These are phyloP conservation scores for Trichoderma orchidacearum DNA, from an alignment of 495 filamentous ascomycete species.

Conservation along the genomic window DNA sequence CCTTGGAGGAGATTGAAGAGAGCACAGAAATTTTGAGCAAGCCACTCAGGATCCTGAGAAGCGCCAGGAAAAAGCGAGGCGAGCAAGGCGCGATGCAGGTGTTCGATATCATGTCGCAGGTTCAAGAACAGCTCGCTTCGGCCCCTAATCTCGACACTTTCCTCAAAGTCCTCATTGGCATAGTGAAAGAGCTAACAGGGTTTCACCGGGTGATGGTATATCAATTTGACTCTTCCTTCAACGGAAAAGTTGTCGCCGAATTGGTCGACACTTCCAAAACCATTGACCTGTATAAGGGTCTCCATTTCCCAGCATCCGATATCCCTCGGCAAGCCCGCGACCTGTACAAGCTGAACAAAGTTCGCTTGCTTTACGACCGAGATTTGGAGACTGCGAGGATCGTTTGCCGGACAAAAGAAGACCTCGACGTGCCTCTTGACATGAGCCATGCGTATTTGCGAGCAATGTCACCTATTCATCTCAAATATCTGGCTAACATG, in stretches of 20 bases:
- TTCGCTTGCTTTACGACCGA: conserved; percentile 64
- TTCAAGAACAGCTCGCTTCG: conserved; percentile 62
- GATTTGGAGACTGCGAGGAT: conserved; percentile 65
- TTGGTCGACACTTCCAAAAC: conserved; percentile 69
- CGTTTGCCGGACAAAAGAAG: conserved; percentile 64
- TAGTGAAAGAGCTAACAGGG: conserved; percentile 75
- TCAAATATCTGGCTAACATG: conserved; percentile 90
- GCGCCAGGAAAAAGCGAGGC: conserved; percentile 59
- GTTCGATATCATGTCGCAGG: conserved; percentile 83
- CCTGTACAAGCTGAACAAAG: conserved; percentile 69
- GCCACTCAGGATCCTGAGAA: conserved; percentile 68
- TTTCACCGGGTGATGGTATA: conserved; percentile 93
- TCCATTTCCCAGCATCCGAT: conserved; percentile 85
- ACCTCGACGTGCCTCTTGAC: conserved; percentile 68
- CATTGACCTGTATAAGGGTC: conserved; percentile 75
- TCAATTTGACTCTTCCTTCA: conserved; percentile 75
- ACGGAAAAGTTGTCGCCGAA: conserved; percentile 79
- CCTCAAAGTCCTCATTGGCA: conserved; percentile 61
- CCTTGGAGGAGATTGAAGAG: conserved; percentile 55
- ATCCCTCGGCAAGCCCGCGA: conserved; percentile 80
- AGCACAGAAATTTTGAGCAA: conserved; percentile 61
- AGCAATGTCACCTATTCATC: conserved; percentile 80
- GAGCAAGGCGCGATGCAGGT: conserved; percentile 89
- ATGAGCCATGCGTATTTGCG: conserved; percentile 77
- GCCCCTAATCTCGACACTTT: conserved; percentile 54